Percentiles rank a stretch among this genome's conserved stretches.
These are phyloP conservation scores for Rhynchospora pubera DNA, from an alignment of 176 grass and related monocot species.

Conservation along the genomic window DNA sequence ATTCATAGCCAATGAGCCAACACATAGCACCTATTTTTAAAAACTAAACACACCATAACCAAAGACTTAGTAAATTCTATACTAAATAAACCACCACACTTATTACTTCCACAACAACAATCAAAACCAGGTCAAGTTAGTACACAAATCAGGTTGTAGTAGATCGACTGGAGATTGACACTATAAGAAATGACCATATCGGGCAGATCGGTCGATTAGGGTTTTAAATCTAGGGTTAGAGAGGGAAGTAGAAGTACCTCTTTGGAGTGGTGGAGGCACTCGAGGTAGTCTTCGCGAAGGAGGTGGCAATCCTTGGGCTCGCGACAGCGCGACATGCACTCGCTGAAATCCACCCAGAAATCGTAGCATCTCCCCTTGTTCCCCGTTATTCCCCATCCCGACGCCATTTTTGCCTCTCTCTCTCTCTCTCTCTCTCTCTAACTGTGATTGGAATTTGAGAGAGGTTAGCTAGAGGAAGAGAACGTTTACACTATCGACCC, in stretches of 20 bases:
- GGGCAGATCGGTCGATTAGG: background rate
- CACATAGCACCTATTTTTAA: background rate
- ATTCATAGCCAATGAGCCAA: background rate
- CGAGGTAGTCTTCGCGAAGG: conserved; percentile 96
- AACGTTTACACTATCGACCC: conserved; percentile 12
- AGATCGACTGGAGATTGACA: background rate
- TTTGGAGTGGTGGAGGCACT: conserved; percentile 98
- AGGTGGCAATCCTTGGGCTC: conserved; percentile 81
- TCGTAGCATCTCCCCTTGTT: conserved; percentile 99
- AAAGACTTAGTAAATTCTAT: background rate
- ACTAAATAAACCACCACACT: background rate
- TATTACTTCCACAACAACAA: background rate
- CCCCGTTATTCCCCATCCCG: conserved; percentile 93
- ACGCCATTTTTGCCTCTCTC: conserved; percentile 53
- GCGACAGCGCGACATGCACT: conserved; percentile 96
- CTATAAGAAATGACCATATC: background rate
- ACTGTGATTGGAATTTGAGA: conserved; percentile 10
- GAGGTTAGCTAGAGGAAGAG: conserved; percentile 3
- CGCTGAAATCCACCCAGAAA: conserved; percentile 98
- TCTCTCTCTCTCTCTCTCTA: background rate
- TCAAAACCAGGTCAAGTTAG: background rate
- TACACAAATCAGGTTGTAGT: background rate
- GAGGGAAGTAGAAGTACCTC: conserved; percentile 33
- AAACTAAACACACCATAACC: background rate
- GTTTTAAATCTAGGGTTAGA: conserved; percentile 3